A percentile compares a stretch with the other conserved stretches of the same genome.
These are phyloP conservation scores for Kluyveromyces siamensis DNA, from an alignment of 805 yeast genomes.

Conservation along the genomic window DNA sequence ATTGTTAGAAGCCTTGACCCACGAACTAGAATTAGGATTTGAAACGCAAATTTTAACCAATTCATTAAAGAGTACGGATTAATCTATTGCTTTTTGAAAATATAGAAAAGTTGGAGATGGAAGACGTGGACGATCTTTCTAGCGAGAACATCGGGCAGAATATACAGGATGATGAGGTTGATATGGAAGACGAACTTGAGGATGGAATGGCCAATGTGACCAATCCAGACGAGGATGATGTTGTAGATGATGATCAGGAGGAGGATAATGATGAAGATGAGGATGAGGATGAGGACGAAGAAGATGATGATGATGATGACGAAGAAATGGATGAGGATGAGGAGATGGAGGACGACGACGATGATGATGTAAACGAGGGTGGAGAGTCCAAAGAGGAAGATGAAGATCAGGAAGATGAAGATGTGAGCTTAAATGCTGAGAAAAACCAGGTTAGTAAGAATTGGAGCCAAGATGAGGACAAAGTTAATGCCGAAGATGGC, in stretches of 20 bases:
- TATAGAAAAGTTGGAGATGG: conserved; percentile 10
- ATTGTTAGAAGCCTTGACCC: neutral
- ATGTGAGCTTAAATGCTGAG: conserved; percentile 1
- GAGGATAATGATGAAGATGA: conserved; percentile 12
- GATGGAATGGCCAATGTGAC: conserved; percentile 10
- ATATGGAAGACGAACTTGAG: conserved; percentile 15
- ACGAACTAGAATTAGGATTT: neutral
- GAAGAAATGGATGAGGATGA: conserved; percentile 11
- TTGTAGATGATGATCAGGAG: conserved; percentile 19
- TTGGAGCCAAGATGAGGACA: conserved; percentile 14
- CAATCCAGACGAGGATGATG: conserved; percentile 23
- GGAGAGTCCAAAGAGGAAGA: conserved; percentile 17
- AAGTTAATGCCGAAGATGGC: conserved; percentile 11
- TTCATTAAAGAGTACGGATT: neutral
- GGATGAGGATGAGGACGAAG: conserved; percentile 9
- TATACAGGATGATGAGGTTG: conserved; percentile 16
- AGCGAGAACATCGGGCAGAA: conserved; percentile 22
- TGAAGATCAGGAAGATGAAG: conserved; percentile 13
- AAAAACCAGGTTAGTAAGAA: conserved; percentile 17
- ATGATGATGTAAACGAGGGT: conserved; percentile 18
- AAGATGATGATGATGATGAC: conserved; percentile 14
- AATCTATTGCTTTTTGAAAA: conserved; percentile 2
- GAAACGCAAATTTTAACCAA: neutral
- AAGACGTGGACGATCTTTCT: conserved; percentile 25
- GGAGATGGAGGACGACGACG: conserved; percentile 10